Base-by-base conservation (phyloP, 305 asterid species). In the Ajuga reptans region DNA sequence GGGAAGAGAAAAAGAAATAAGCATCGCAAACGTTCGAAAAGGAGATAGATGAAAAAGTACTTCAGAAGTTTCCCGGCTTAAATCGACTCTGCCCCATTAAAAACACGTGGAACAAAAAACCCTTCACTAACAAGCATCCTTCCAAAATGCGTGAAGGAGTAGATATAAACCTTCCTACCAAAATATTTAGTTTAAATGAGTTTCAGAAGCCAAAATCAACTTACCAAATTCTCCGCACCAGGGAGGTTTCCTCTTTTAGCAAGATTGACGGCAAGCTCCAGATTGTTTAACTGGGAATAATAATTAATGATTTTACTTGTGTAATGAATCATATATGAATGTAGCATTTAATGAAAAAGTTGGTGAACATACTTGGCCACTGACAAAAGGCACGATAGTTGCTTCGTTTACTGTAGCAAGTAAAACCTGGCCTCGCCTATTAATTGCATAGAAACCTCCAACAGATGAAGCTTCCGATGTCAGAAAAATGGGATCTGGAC, bases 241-340 rank as follows among this genome's bases (percentile, higher is more conserved):
- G 97, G 97, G 76, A 94, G 95, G 72, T 94, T 94, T 82, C 99
- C 99, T 79, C 97, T 84, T 84, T 89, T 94, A 71, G 99, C 97
- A 69, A 94, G 96, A 81, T 83, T 94, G 71, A 94, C 99, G 56
- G 99, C 99, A 81, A 94, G 99, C 88, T 94, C 99, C 84, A 94
- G 89, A 82, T 94, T 94, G 79, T 91, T 94, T 76, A 94, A 80
- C 99, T 94, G 87, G 69, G 60, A 75, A 67, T 24, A 72, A 77
- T 62, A 53, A 41, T 65, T 33, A 24, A 66, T 51, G 50, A 45
- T 43, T 47, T 45, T 75, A 64, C 10, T 72, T 11, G 64, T 36
- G 57, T 41, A 36, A 54, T n/a, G 54, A 50, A 59, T 21, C 15
- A 15, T 18, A 49, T 17, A 31, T 43, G 33, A 46, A 74, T 43